Evolutionary conservation across 2,329 filamentous ascomycete genomes (phyloP).

Genomic region (Pseudogymnoascus sp.): DNA sequence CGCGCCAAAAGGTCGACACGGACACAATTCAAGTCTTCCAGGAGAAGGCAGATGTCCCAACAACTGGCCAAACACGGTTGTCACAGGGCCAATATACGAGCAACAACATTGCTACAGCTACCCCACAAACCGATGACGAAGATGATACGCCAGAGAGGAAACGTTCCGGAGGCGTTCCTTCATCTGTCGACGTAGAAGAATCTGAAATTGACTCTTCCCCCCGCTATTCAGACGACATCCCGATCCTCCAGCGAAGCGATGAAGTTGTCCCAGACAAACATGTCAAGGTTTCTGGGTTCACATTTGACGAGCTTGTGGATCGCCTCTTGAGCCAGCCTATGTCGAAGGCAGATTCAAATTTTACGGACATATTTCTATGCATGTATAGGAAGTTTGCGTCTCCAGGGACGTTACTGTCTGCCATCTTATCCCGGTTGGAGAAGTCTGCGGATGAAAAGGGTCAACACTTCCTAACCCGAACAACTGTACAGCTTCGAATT

Average conservation of each 20-base stretch:
- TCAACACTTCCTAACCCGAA: slow-evolving; percentile 65
- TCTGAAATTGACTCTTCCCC: slow-evolving; percentile 61
- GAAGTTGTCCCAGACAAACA: slow-evolving; percentile 50
- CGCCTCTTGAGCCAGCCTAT: slow-evolving; percentile 75
- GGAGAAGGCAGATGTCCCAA: background rate
- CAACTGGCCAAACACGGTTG: background rate
- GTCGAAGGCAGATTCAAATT: slow-evolving; percentile 83
- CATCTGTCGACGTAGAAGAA: slow-evolving; percentile 42
- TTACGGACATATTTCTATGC: slow-evolving; percentile 80
- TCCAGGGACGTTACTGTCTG: slow-evolving; percentile 66
- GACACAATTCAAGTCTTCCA: background rate
- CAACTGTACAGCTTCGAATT: slow-evolving; percentile 72
- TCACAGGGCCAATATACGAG: background rate
- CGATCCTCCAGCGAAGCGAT: slow-evolving; percentile 58
- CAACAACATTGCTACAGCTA: background rate
- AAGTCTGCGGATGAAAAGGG: slow-evolving; percentile 56
- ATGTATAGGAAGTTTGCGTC: slow-evolving; percentile 90
- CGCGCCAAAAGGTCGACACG: background rate
- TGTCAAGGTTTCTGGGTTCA: slow-evolving; percentile 43
- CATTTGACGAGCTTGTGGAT: slow-evolving; percentile 70
- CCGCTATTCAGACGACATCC: slow-evolving; percentile 58
- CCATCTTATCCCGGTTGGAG: slow-evolving; percentile 71
- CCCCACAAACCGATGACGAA: background rate
- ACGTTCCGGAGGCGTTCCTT: slow-evolving; percentile 15
- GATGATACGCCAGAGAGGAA: background rate